Conservation (phyloP, 2,329 filamentous ascomycete genomes). For the Hansfordia pulvinata region DNA sequence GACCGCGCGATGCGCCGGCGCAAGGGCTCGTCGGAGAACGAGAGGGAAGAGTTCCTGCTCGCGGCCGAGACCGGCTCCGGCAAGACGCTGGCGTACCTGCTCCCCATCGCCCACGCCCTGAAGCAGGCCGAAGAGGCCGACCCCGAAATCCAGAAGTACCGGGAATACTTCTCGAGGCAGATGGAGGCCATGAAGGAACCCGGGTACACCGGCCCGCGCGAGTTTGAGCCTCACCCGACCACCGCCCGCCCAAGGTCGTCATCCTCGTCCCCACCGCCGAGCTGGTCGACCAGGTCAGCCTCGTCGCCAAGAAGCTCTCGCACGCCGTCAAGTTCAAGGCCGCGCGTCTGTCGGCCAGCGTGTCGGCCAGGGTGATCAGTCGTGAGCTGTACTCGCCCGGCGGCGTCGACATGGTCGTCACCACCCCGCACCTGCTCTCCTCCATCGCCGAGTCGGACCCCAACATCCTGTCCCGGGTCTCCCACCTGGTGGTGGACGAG, state of each 20-base stretch:
- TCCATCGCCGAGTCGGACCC: conserved; percentile 84
- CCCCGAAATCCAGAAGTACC: conserved; percentile 40
- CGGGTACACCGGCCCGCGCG: conserved; percentile 44
- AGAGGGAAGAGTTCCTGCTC: conserved; percentile 54
- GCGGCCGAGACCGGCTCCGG: conserved; percentile 95
- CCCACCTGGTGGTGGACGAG: conserved; percentile 83
- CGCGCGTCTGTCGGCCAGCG: conserved; percentile 65
- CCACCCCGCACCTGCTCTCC: conserved; percentile 79
- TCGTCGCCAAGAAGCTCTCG: conserved; percentile 66
- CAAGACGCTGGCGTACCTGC: conserved; percentile 85
- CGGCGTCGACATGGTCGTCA: conserved; percentile 75
- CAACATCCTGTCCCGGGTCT: conserved; percentile 82
- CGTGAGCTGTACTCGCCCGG: conserved; percentile 66
- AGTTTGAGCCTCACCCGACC: conserved; percentile 58
- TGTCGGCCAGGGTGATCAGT: conserved; percentile 67
- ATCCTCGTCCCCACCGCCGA: conserved; percentile 88
- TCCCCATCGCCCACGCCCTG: conserved; percentile 73
- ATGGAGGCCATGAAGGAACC: conserved; percentile 39
- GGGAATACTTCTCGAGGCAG: conserved; percentile 38
- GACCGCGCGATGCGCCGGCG: conserved; percentile 20
- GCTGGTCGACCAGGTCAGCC: conserved; percentile 76
- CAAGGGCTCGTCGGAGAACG: conserved; percentile 12
- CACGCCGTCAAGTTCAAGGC: conserved; percentile 82
- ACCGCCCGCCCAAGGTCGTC: conserved; percentile 67
- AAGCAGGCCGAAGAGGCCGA: conserved; percentile 62